A percentile compares a stretch with the other conserved stretches of the same genome.
Evolutionary conservation across 495 filamentous ascomycete species (phyloP).

Genomic region (Penicillium taxi): DNA sequence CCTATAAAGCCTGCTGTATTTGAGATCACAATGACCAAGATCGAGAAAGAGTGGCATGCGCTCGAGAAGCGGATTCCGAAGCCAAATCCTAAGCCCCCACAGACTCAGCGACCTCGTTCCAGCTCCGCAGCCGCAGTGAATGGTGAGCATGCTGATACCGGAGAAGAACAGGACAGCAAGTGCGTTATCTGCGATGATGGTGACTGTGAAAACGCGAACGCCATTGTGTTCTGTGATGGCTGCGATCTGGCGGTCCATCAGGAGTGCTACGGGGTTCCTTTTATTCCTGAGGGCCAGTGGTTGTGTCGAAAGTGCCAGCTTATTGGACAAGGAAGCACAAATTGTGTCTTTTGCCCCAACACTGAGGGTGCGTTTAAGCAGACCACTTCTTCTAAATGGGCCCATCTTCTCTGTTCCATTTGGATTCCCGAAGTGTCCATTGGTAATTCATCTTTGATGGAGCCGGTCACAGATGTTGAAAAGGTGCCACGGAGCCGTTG

Average conservation of each 20-base stretch:
- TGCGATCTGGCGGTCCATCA: conserved; percentile 97
- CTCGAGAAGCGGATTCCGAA: conserved; percentile 95
- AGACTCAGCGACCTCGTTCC: conserved; percentile 81
- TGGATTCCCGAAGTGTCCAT: conserved; percentile 97
- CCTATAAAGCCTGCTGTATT: conserved; percentile 87
- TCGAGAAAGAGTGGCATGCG: conserved; percentile 96
- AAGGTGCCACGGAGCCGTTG: conserved; percentile 90
- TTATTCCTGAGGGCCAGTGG: conserved; percentile 98
- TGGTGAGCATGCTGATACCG: conserved; percentile 69
- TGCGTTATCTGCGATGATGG: conserved; percentile 98
- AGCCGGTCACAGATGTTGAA: conserved; percentile 95
- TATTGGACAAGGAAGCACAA: conserved; percentile 84
- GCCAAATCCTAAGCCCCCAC: conserved; percentile 87
- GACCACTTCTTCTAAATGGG: conserved; percentile 90
- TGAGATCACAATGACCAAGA: conserved; percentile 96
- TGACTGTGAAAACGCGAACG: conserved; percentile 99
- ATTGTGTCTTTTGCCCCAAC: conserved; percentile 97
- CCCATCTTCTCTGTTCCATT: conserved; percentile 90
- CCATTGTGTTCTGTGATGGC: conserved; percentile 97
- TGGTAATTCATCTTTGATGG: conserved; percentile 96
- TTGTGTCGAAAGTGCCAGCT: conserved; percentile 94
- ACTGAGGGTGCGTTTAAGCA: conserved; percentile 98
- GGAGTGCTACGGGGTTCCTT: conserved; percentile 98
- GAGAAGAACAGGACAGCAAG: conserved; percentile 94
- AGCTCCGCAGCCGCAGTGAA: conserved; percentile 89